Base-by-base conservation (phyloP, 1,284 basidiomycete species). In the Puccinia novopanici region DNA sequence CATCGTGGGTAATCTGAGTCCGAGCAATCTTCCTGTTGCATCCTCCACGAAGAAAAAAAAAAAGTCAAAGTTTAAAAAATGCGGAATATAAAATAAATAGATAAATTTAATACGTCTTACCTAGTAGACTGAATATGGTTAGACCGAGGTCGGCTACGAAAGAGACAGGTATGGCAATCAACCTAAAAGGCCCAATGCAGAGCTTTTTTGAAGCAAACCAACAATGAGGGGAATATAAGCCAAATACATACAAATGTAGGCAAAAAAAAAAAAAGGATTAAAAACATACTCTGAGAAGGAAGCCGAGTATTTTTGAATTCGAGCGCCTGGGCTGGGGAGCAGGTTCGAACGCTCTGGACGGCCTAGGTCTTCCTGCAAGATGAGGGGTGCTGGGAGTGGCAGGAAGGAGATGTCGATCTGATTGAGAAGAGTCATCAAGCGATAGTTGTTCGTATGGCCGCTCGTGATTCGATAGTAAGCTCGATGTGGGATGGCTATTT, bases 141-240 rank as follows among this genome's bases (percentile, higher is more conserved):
- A 70, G 19, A 10, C 59, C 61, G 0, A 78, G 67, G 55, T 78
- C 65, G 8, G 65, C 63, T 17, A 78, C 30, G 12, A 70, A 54
- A 50, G 68, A 72, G 45, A 72, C 67, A 8, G 77, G 77, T 24
- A 72, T 37, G 40, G 68, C 52, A 55, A 78, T 68, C 37, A 71
- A 63, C 37, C 45, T 34, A 19, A 79, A 34, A n/a, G 77, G 77
- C 48, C 65, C 65, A 3, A 67, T 78, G 24, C 65, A 78, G 40
- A 70, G 34, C 63, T 77, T 75, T 1, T 40, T 42, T 75, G 19
- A 19, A 45, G 67, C 27, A 65, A 42, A 54, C 34, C 24, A 57
- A 55, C 3, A 48, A 70, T n/a, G 24, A 40, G 19, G n/a, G n/a
- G n/a, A n/a, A 67, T 37, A 42, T 42, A 17, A 67, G 19, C 10